Conservation (phyloP, 768 basidiomycete species). For the Xerocomus potaroensis region DNA sequence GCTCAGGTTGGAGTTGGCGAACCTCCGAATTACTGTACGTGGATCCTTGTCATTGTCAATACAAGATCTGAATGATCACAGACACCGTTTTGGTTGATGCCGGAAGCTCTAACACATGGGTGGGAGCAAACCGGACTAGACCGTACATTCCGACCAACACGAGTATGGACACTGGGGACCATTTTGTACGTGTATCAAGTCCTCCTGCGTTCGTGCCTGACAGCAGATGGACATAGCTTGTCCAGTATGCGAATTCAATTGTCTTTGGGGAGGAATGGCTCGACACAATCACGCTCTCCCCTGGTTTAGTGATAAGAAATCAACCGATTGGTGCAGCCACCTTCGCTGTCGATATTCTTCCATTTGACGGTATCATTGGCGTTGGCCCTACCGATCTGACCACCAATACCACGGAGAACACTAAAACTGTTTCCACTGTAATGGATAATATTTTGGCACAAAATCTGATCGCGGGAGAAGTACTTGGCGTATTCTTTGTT, state of each 20-base stretch:
- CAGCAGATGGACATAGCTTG: neutral
- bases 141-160: constrained; percentile 10
- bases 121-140: constrained; percentile 14
- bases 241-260: neutral
- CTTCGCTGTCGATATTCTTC: neutral
- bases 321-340: constrained; percentile 2
- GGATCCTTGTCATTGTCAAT: too few species aligned
- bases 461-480: constrained; percentile 22
- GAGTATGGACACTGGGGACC: constrained; percentile 11
- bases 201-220: neutral
- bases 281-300: constrained; percentile 1
- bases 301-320: neutral
- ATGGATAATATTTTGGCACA: constrained; percentile 31
- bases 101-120: constrained; percentile 29
- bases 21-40: constrained; percentile 24
- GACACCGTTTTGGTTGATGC: constrained; percentile 26
- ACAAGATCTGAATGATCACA: constrained; percentile 1
- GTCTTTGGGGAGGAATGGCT: constrained; percentile 2
- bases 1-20: constrained; percentile 23
- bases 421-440: constrained; percentile 27
- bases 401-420: neutral
- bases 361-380: neutral
- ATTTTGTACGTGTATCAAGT: constrained; percentile 9
- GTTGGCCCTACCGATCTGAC: constrained; percentile 1
- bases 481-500: constrained; percentile 30